Percentiles rank a stretch among this genome's conserved stretches.
Evolutionary conservation across 1,284 basidiomycete species (phyloP).

Genomic region (Sporisorium exsertum): DNA sequence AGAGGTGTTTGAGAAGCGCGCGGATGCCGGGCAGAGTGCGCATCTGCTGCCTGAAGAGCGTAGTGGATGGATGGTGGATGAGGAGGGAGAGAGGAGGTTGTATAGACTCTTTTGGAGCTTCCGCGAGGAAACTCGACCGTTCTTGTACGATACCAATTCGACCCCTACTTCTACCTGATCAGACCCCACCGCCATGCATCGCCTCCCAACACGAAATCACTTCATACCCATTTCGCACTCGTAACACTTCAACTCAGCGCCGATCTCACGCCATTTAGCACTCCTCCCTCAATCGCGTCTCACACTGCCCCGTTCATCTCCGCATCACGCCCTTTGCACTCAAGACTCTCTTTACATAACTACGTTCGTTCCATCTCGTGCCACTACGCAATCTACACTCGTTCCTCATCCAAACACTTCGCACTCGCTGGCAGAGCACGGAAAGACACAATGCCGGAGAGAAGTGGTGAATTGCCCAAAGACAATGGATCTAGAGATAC

Average conservation of each 20-base stretch:
- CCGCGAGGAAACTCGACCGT: slow-evolving; percentile 33
- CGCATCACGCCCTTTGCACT: not conserved
- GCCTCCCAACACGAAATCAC: not conserved
- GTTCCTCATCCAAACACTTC: not conserved
- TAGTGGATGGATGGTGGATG: slow-evolving; percentile 26
- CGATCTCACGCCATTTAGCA: not conserved
- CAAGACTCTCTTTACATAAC: not conserved
- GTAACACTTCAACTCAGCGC: not conserved
- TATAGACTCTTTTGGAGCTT: slow-evolving; percentile 38
- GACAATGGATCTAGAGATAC: not conserved
- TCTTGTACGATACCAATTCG: slow-evolving; percentile 25
- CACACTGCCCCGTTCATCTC: not conserved
- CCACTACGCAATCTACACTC: not conserved
- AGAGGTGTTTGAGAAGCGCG: slow-evolving; percentile 6
- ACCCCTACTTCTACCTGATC: not conserved
- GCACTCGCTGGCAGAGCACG: not conserved
- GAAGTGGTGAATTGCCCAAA: slow-evolving; percentile 7
- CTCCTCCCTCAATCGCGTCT: not conserved
- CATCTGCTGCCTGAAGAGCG: slow-evolving; percentile 22
- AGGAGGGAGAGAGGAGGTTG: slow-evolving; percentile 22
- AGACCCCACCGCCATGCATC: not conserved
- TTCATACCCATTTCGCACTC: not conserved
- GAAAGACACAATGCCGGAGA: not conserved
- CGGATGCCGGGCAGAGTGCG: not conserved
- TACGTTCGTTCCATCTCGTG: not conserved